These are phyloP conservation scores for Poronia punctata DNA, from an alignment of 495 filamentous ascomycete genomes.

Conservation along the genomic window DNA sequence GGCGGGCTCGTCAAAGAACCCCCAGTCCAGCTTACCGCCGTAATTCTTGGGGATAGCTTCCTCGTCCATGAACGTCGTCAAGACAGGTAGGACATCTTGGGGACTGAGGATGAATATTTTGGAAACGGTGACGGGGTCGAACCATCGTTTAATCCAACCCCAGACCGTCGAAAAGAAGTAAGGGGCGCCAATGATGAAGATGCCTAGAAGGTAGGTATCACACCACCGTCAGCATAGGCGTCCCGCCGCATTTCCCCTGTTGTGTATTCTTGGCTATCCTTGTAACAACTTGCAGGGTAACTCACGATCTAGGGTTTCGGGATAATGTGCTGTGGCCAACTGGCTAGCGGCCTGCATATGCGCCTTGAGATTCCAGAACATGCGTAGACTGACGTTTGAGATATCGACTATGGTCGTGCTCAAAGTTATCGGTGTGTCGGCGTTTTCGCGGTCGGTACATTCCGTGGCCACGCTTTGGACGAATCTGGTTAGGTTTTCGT, in stretches of 20 bases:
- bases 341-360: slow-evolving; percentile 88
- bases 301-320: slow-evolving; percentile 77
- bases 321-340: slow-evolving; percentile 86
- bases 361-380: slow-evolving; percentile 85
- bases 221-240: slow-evolving; percentile 1
- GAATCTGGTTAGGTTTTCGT: slow-evolving; percentile 84
- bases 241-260: too few species aligned
- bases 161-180: slow-evolving; percentile 90
- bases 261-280: background rate
- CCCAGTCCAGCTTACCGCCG: slow-evolving; percentile 74
- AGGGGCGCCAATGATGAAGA: slow-evolving; percentile 77
- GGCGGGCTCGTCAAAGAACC: slow-evolving; percentile 66
- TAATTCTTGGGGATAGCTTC: slow-evolving; percentile 76
- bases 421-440: slow-evolving; percentile 73
- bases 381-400: slow-evolving; percentile 71
- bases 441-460: slow-evolving; percentile 58
- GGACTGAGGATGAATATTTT: slow-evolving; percentile 84
- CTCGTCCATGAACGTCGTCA: slow-evolving; percentile 73
- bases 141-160: slow-evolving; percentile 95
- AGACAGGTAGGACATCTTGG: slow-evolving; percentile 61
- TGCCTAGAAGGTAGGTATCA: slow-evolving; percentile 4
- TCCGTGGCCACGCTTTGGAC: slow-evolving; percentile 74
- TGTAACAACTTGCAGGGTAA: slow-evolving; percentile 8
- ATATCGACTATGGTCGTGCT: slow-evolving; percentile 89
- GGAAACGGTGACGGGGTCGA: slow-evolving; percentile 84